These are phyloP conservation scores for Otatea glauca DNA, from an alignment of 176 grass and related monocot species.

Conservation along the genomic window DNA sequence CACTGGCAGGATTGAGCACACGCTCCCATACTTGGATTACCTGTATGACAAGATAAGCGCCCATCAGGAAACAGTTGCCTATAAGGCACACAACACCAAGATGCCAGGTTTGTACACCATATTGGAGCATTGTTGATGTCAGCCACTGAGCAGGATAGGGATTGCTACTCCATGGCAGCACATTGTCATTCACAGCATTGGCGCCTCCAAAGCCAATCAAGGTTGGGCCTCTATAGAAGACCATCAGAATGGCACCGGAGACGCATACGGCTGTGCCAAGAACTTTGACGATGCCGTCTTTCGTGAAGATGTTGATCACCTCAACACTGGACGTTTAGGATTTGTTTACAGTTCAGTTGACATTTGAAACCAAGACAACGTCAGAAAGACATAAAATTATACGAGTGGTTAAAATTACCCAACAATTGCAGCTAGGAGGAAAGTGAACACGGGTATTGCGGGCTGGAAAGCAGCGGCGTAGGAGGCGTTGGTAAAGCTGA, in stretches of 20 bases:
- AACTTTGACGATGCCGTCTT: constrained; percentile 70
- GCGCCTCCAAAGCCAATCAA: constrained; percentile 55
- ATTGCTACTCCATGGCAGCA: constrained; percentile 39
- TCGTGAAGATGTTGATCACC: constrained; percentile 64
- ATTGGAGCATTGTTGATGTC: constrained; percentile 26
- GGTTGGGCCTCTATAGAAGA: constrained; percentile 75
- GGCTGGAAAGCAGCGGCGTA: constrained; percentile 92
- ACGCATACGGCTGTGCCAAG: constrained; percentile 72
- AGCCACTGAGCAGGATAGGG: constrained; percentile 43
- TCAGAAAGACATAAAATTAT: not conserved
- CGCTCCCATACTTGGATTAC: constrained; percentile 37
- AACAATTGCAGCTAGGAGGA: constrained; percentile 65
- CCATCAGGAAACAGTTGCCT: constrained; percentile 86
- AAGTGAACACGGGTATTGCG: constrained; percentile 85
- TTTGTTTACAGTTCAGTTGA: not conserved
- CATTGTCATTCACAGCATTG: constrained; percentile 21
- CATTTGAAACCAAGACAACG: not conserved
- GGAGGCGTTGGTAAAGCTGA: constrained; percentile 85
- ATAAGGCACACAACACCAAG: constrained; percentile 81
- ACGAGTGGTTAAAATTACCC: constrained; percentile 38
- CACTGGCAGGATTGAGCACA: not conserved
- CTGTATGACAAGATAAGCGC: constrained; percentile 90
- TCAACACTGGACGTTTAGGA: constrained; percentile 52
- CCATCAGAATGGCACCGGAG: constrained; percentile 74
- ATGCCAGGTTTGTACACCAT: constrained; percentile 61